phyloP scores from a whole-genome alignment of 2,329 filamentous ascomycete species.

The Trichoderma gracile region DNA sequence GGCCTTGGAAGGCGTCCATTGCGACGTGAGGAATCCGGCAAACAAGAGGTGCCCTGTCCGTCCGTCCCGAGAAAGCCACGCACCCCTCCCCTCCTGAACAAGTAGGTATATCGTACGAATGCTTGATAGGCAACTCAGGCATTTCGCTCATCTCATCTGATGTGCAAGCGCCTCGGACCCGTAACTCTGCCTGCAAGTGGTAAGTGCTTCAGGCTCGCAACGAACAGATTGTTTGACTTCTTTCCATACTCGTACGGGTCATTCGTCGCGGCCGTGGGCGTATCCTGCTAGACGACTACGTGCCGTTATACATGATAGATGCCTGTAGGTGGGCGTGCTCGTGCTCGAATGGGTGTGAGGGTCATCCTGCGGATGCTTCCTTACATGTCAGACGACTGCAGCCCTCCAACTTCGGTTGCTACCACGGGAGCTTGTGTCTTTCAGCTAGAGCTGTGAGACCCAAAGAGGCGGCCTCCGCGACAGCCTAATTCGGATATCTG shows the following conservation, averaged over 20 bases:
- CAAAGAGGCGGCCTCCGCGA: constrained; percentile 6
- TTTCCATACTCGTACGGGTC: neutral
- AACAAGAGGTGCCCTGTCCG: neutral
- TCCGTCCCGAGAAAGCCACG: neutral
- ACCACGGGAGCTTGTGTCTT: constrained; percentile 23
- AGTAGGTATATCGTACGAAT: too few species aligned
- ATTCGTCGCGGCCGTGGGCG: neutral
- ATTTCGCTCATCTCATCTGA: too few species aligned
- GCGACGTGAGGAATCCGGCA: constrained; percentile 19
- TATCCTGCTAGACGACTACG: neutral
- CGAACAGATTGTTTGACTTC: neutral
- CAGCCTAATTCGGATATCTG: constrained; percentile 9
- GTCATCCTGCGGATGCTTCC: constrained; percentile 2
- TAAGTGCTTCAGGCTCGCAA: neutral
- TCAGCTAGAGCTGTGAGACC: constrained; percentile 21
- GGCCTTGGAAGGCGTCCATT: constrained; percentile 18
- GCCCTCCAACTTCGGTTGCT: constrained; percentile 21
- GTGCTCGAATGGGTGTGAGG: neutral
- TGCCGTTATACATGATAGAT: too few species aligned
- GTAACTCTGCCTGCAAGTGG: neutral
- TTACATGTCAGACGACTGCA: constrained; percentile 24
- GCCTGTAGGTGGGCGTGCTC: too few species aligned
- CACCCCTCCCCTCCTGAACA: neutral
- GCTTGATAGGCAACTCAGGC: too few species aligned
- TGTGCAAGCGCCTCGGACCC: neutral